Evolutionary conservation across 2,329 filamentous ascomycete genomes (phyloP).

Genomic region (Trichoderma asperellum): DNA sequence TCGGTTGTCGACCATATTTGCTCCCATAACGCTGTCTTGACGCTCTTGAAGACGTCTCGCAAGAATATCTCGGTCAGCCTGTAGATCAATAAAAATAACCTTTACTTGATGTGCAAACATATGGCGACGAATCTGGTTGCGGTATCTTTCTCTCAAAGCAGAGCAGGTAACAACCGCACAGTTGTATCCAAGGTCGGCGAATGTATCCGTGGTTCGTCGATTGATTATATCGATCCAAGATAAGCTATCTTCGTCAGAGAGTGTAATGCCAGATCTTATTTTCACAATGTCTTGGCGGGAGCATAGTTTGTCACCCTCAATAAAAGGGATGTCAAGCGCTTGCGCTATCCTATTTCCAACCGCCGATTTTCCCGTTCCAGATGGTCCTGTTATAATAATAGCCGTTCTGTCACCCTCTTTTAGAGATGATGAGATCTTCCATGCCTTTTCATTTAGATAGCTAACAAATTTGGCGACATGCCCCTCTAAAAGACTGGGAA

Average conservation of each 20-base stretch:
- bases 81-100: background rate
- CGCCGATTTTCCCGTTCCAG: background rate
- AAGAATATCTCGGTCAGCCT: background rate
- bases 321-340: background rate
- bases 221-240: conserved; percentile 8
- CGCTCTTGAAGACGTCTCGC: background rate
- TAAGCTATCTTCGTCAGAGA: background rate
- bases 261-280: background rate
- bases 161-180: background rate
- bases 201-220: background rate
- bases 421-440: background rate
- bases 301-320: conserved; percentile 5
- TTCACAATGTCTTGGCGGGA: background rate
- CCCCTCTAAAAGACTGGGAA: background rate
- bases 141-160: background rate
- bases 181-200: background rate
- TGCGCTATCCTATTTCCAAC: background rate
- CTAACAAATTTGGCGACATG: background rate
- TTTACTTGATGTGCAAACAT: background rate
- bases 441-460: background rate
- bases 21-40: background rate
- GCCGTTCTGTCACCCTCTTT: background rate
- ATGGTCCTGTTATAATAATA: background rate
- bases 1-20: background rate
- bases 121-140: conserved; percentile 11